Percentiles rank a stretch among this genome's conserved stretches.
Evolutionary conservation across 1,284 basidiomycete genomes (phyloP).

Genomic region (Vanrija sp.): DNA sequence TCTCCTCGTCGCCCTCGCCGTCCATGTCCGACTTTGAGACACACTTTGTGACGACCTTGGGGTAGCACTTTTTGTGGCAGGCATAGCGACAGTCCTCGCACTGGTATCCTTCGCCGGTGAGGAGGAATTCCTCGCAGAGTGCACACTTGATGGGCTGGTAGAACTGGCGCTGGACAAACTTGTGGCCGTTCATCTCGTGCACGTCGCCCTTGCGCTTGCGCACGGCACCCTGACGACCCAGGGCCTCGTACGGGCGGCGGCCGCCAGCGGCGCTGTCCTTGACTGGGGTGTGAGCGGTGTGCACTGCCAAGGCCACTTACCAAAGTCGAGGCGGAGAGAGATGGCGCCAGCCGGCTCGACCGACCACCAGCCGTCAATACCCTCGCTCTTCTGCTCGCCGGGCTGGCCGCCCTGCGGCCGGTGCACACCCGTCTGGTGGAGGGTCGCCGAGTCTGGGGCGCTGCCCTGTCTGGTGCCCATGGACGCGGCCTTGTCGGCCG

Average conservation of each 20-base stretch:
- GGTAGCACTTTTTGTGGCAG: conserved; percentile 98
- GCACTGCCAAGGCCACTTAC: conserved; percentile 59
- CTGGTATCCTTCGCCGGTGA: conserved; percentile 95
- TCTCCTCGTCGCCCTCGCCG: conserved; percentile 91
- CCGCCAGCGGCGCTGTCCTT: conserved; percentile 81
- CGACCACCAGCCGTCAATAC: conserved; percentile 94
- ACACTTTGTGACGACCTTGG: conserved; percentile 99
- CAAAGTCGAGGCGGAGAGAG: conserved; percentile 77
- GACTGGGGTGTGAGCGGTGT: conserved; percentile 55
- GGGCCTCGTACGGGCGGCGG: conserved; percentile 91
- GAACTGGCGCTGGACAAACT: conserved; percentile 95
- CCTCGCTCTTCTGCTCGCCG: conserved; percentile 56
- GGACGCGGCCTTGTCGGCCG: conserved; percentile 58
- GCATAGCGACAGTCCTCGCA: conserved; percentile 99
- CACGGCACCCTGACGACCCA: conserved; percentile 96
- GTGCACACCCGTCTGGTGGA: conserved; percentile 21
- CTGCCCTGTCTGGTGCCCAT: conserved; percentile 37
- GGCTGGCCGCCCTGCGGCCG: conserved; percentile 7
- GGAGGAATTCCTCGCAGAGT: conserved; percentile 93
- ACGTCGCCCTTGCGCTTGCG: conserved; percentile 97
- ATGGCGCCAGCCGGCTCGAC: conserved; percentile 98
- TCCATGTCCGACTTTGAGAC: conserved; percentile 94
- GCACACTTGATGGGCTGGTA: conserved; percentile 98
- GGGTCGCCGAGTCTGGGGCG: conserved; percentile 33
- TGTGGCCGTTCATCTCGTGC: conserved; percentile 99